These are phyloP conservation scores for Isatis tinctoria DNA, from an alignment of 345 rosid genomes.

Conservation along the genomic window DNA sequence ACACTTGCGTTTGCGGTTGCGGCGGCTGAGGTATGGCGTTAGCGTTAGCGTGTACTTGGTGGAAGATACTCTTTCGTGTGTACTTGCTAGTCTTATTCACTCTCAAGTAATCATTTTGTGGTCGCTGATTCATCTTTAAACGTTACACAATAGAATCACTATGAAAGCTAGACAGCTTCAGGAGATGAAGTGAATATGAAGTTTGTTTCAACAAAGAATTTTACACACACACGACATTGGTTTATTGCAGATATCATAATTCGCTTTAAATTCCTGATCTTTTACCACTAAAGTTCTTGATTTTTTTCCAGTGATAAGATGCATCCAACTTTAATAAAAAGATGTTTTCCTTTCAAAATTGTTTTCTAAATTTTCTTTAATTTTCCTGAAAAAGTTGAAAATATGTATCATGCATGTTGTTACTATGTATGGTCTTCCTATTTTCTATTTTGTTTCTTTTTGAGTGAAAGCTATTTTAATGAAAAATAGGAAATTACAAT, in stretches of 20 bases:
- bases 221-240: neutral
- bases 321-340: neutral
- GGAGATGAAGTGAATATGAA: neutral
- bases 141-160: conserved; percentile 1
- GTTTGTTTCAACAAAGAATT: neutral
- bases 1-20: conserved; percentile 51
- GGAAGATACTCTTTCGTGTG: conserved; percentile 43
- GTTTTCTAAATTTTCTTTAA: neutral
- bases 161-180: neutral
- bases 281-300: conserved; percentile 10
- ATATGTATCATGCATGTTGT: neutral
- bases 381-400: neutral
- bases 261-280: neutral
- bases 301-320: neutral
- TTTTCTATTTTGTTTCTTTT: neutral
- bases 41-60: conserved; percentile 45
- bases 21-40: conserved; percentile 48
- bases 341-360: neutral
- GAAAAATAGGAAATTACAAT: neutral
- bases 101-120: conserved; percentile 13
- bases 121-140: conserved; percentile 11
- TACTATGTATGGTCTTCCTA: neutral
- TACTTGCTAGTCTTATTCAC: conserved; percentile 1
- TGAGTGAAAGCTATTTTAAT: neutral
- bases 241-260: neutral